These are phyloP conservation scores for Agarophyton chilense DNA, from an alignment of 23 red algal genomes.

Conservation along the genomic window DNA sequence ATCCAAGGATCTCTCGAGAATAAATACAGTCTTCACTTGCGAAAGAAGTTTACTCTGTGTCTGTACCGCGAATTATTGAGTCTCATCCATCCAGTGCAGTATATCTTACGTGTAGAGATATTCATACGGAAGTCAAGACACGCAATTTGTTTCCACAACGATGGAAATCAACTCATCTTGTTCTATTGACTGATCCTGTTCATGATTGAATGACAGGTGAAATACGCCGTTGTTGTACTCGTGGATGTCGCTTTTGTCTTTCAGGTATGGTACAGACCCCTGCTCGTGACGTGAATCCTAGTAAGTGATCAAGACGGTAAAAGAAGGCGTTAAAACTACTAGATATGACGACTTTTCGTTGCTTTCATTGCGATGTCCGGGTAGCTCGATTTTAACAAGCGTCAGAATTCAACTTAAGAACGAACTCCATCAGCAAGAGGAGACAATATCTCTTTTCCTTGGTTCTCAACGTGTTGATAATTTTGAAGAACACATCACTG, in stretches of 20 bases:
- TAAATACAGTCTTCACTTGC: slow-evolving; percentile 57
- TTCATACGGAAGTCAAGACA: slow-evolving; percentile 46
- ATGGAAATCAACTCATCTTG: slow-evolving; percentile 68
- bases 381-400: slow-evolving; percentile 64
- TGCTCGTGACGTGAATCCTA: slow-evolving; percentile 73
- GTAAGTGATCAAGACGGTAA: slow-evolving; percentile 57
- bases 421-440: slow-evolving; percentile 48
- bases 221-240: slow-evolving; percentile 76
- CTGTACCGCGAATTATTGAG: slow-evolving; percentile 71
- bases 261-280: slow-evolving; percentile 79
- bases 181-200: slow-evolving; percentile 64
- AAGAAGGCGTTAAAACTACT: slow-evolving; percentile 65
- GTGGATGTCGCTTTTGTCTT: slow-evolving; percentile 82
- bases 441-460: slow-evolving; percentile 57
- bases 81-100: slow-evolving; percentile 40
- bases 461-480: slow-evolving; percentile 80
- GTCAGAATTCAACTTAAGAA: slow-evolving; percentile 82
- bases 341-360: slow-evolving; percentile 83
- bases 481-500: slow-evolving; percentile 69
- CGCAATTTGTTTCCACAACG: slow-evolving; percentile 67
- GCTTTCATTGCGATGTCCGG: slow-evolving; percentile 68
- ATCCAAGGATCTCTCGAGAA: slow-evolving; percentile 29
- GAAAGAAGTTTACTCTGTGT: slow-evolving; percentile 62
- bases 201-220: slow-evolving; percentile 76
- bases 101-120: slow-evolving; percentile 33